phyloP scores from a whole-genome alignment of 345 rosid species.

The Rubroshorea leprosula region DNA sequence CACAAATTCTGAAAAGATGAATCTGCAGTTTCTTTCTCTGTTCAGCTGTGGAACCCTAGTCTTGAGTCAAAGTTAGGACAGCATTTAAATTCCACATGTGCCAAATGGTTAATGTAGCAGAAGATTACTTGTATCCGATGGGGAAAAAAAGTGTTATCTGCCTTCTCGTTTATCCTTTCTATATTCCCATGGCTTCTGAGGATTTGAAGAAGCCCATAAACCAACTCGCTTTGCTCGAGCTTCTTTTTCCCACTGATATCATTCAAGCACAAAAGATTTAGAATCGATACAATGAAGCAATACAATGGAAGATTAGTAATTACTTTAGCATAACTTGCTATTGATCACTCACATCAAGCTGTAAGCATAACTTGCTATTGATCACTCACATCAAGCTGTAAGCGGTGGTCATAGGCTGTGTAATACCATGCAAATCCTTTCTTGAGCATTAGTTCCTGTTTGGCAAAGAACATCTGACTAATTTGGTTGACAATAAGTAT shows the following conservation, averaged over 20 bases:
- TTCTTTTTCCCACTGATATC: constrained; percentile 60
- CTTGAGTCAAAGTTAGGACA: not conserved
- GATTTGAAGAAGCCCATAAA: constrained; percentile 71
- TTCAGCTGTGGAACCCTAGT: not conserved
- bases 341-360: constrained; percentile 27
- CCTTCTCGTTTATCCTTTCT: constrained; percentile 56
- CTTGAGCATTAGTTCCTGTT: constrained; percentile 67
- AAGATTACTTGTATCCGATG: no score
- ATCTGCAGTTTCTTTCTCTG: not conserved
- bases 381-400: constrained; percentile 35
- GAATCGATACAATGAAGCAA: not conserved
- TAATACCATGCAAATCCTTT: constrained; percentile 85
- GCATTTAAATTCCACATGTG: no score
- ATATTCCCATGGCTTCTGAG: constrained; percentile 86
- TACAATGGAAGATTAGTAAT: not conserved
- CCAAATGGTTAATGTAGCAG: no score
- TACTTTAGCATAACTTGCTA: not conserved
- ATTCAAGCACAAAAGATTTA: not conserved
- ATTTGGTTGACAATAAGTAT: not conserved
- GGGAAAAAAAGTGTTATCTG: no score
- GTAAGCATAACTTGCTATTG: not conserved
- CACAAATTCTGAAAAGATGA: not conserved
- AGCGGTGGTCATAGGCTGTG: constrained; percentile 50
- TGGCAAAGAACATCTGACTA: not conserved
- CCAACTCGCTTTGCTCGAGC: constrained; percentile 63